phyloP scores from a whole-genome alignment of 352 stramenopile genomes.

The Halophytophthora batemanensis region DNA sequence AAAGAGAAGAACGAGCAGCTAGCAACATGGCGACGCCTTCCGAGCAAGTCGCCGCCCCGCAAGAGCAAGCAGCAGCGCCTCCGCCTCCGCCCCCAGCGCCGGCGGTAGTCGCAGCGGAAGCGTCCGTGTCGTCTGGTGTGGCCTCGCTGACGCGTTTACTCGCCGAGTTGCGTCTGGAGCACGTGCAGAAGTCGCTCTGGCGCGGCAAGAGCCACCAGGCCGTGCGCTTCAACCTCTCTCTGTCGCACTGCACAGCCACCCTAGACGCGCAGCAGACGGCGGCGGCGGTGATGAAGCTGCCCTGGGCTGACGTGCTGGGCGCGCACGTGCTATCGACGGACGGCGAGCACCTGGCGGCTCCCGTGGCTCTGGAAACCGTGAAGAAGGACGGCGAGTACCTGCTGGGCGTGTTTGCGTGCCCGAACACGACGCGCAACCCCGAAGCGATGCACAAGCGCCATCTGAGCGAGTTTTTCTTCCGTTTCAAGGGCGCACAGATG shows the following conservation, averaged over 20 bases:
- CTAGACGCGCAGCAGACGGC: constrained; percentile 5
- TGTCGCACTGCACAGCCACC: constrained; percentile 14
- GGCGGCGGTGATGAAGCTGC: constrained; percentile 18
- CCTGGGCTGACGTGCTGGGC: constrained; percentile 52
- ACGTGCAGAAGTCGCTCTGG: constrained; percentile 29
- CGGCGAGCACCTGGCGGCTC: constrained; percentile 30
- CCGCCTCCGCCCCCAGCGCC: too few species aligned
- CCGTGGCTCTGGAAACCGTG: constrained; percentile 12
- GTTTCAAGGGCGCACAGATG: constrained; percentile 38
- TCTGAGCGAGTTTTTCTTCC: constrained; percentile 45
- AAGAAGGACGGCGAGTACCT: constrained; percentile 25
- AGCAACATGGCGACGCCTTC: background rate
- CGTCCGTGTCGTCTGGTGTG: too few species aligned
- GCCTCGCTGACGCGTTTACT: constrained; percentile 11
- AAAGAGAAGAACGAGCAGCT: background rate
- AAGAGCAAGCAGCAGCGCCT: too few species aligned
- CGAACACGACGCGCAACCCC: constrained; percentile 23
- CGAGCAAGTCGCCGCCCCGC: too few species aligned
- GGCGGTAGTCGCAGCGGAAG: too few species aligned
- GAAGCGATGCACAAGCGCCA: constrained; percentile 36
- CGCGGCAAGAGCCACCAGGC: constrained; percentile 18
- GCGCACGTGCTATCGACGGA: constrained; percentile 46
- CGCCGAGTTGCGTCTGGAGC: constrained; percentile 28
- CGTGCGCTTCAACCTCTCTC: constrained; percentile 22
- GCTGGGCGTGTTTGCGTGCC: constrained; percentile 44